phyloP scores from a whole-genome alignment of 345 rosid genomes.

The Fremontodendron californicum region DNA sequence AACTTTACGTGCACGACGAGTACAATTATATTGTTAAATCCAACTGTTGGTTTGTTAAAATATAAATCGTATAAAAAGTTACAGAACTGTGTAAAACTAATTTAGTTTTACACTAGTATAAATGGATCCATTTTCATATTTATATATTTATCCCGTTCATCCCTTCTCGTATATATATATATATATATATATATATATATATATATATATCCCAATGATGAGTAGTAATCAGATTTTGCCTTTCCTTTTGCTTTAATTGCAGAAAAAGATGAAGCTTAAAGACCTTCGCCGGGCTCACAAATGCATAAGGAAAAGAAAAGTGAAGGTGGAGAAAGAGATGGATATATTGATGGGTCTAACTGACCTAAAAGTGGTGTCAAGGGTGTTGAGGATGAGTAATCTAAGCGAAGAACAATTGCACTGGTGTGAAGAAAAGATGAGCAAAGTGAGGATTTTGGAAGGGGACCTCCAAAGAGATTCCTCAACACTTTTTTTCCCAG shows the following conservation, averaged over 20 bases:
- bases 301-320: conserved; percentile 68
- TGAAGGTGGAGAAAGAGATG: conserved; percentile 73
- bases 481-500: conserved; percentile 85
- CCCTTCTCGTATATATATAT: no score
- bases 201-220: not conserved
- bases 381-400: conserved; percentile 76
- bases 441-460: conserved; percentile 66
- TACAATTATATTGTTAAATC: no score
- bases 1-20: no score
- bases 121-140: no score
- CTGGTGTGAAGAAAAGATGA: conserved; percentile 98
- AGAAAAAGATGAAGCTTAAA: conserved; percentile 83
- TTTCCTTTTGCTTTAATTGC: conserved; percentile 15
- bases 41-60: no score
- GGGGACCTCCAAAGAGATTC: conserved; percentile 91
- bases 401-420: conserved; percentile 72
- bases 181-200: no score
- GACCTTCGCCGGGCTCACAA: conserved; percentile 60
- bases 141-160: no score
- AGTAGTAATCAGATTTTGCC: not conserved
- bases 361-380: conserved; percentile 86
- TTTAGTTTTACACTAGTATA: no score
- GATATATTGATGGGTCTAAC: conserved; percentile 85
- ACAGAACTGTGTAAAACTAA: no score
- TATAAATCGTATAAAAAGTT: no score